phyloP scores from a whole-genome alignment of 352 stramenopile genomes.

The Phytophthora colocasiae region DNA sequence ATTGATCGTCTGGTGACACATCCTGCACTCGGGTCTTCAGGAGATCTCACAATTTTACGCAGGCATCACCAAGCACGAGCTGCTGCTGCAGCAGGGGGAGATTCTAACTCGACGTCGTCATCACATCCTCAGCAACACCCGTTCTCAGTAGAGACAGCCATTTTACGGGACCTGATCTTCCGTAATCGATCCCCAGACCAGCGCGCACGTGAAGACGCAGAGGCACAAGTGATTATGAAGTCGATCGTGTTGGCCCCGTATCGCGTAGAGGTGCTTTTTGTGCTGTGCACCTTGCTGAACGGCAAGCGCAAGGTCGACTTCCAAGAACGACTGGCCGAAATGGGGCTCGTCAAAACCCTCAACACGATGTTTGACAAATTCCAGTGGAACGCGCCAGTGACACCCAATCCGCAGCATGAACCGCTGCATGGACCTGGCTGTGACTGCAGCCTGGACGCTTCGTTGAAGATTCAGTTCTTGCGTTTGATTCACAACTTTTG shows the following conservation, averaged over 20 bases:
- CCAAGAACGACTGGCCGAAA: conserved; percentile 86
- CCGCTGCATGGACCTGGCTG: conserved; percentile 86
- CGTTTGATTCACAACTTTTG: conserved; percentile 97
- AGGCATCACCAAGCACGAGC: conserved; percentile 40
- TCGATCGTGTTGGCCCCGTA: conserved; percentile 92
- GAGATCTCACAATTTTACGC: conserved; percentile 66
- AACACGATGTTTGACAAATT: conserved; percentile 96
- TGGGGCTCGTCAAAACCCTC: conserved; percentile 92
- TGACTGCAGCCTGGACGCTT: conserved; percentile 95
- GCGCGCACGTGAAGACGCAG: conserved; percentile 66
- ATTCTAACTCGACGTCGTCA: conserved; percentile 17
- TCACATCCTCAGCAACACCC: conserved; percentile 42
- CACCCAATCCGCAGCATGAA: conserved; percentile 50
- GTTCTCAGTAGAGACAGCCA: conserved; percentile 74
- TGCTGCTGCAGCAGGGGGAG: conserved; percentile 13
- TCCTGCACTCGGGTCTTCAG: conserved; percentile 48
- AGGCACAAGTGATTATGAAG: conserved; percentile 92
- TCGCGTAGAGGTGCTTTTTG: conserved; percentile 97
- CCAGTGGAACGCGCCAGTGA: conserved; percentile 76
- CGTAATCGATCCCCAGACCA: conserved; percentile 61
- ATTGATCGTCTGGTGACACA: conserved; percentile 71
- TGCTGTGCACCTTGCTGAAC: conserved; percentile 96
- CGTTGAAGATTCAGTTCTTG: conserved; percentile 96
- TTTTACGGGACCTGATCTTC: conserved; percentile 79
- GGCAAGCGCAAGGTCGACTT: conserved; percentile 94